Conservation (phyloP, 805 yeast genomes). For the Metschnikowia borealis region DNA sequence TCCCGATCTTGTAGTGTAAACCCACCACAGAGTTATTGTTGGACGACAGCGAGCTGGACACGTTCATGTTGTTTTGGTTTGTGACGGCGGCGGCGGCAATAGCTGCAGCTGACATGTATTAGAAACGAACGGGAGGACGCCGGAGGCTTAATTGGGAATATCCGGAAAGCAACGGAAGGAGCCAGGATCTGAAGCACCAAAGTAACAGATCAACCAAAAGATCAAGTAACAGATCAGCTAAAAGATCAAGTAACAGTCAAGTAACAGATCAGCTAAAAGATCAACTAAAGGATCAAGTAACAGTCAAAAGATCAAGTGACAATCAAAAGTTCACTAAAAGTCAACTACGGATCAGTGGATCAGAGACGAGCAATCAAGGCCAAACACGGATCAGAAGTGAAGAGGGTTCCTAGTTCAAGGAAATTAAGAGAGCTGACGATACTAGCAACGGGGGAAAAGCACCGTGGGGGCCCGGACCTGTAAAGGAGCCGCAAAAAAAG, state of each 20-base stretch:
- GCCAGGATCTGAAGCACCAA: neutral
- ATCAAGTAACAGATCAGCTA: too few relatives aligned
- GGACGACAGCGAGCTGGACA: slow-evolving; percentile 16
- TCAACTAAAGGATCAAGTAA: too few relatives aligned
- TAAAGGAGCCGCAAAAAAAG: neutral
- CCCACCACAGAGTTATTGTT: slow-evolving; percentile 47
- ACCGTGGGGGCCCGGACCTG: slow-evolving; percentile 1
- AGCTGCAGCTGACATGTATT: slow-evolving; percentile 32
- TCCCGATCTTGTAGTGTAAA: slow-evolving; percentile 72
- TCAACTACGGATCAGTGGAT: too few relatives aligned
- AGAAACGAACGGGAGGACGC: neutral
- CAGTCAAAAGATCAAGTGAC: too few relatives aligned
- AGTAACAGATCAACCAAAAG: too few relatives aligned
- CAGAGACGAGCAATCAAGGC: too few relatives aligned
- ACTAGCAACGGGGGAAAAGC: neutral
- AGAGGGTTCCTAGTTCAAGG: neutral
- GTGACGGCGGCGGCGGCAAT: slow-evolving; percentile 39
- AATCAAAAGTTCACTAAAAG: too few relatives aligned
- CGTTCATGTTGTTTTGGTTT: slow-evolving; percentile 17
- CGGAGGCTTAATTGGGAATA: neutral
- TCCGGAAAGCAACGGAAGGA: too few relatives aligned
- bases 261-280: too few relatives aligned
- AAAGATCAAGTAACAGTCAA: too few relatives aligned
- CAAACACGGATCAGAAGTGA: too few relatives aligned
- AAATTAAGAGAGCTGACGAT: neutral